Evolutionary conservation across 2,329 filamentous ascomycete genomes (phyloP).

Genomic region (Madurella fahalii): DNA sequence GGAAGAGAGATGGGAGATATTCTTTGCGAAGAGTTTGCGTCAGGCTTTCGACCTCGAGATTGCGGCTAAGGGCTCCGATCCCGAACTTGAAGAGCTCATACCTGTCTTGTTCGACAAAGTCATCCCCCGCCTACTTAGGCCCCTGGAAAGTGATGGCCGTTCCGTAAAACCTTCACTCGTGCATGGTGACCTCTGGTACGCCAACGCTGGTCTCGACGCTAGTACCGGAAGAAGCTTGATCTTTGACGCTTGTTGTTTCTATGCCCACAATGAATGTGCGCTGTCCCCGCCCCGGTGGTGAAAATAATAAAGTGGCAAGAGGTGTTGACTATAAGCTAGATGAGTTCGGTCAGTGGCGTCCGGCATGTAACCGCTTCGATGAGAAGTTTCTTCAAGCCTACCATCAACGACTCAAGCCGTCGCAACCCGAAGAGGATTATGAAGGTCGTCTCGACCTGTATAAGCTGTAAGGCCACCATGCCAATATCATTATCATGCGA

Average conservation of each 20-base stretch:
- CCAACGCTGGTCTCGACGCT: conserved; percentile 24
- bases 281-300: too few relatives aligned
- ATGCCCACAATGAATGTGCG: conserved; percentile 33
- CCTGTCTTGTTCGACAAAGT: conserved; percentile 37
- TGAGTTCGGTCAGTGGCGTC: too few relatives aligned
- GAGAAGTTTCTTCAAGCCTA: too few relatives aligned
- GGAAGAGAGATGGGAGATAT: conserved; percentile 35
- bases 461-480: too few relatives aligned
- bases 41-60: conserved; percentile 24
- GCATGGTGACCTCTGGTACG: conserved; percentile 42
- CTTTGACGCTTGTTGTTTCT: conserved; percentile 41
- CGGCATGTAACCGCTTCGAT: too few relatives aligned
- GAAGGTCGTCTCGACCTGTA: too few relatives aligned
- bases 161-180: conserved; percentile 40
- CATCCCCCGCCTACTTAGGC: conserved; percentile 42
- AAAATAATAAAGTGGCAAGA: too few relatives aligned
- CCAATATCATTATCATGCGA: too few relatives aligned
- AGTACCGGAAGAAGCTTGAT: conserved; percentile 17
- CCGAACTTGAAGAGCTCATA: conserved; percentile 30
- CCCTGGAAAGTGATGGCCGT: conserved; percentile 36
- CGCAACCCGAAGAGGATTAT: too few relatives aligned
- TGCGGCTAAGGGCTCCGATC: conserved; percentile 26
- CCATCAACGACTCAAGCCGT: too few relatives aligned
- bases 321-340: too few relatives aligned
- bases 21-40: conserved; percentile 31